phyloP scores from a whole-genome alignment of 1,139 yeast species.

The Yamadazyma mexicana region DNA sequence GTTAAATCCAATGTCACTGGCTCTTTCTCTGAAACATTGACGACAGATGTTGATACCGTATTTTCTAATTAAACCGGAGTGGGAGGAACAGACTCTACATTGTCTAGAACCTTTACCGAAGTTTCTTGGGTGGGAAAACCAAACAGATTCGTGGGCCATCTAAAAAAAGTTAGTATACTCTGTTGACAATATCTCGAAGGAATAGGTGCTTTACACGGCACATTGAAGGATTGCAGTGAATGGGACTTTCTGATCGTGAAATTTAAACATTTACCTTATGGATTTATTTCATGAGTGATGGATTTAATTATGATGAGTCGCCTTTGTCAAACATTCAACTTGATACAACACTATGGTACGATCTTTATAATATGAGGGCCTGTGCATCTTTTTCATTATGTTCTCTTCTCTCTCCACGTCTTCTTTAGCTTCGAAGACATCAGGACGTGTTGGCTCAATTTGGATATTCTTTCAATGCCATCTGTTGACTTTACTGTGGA shows the following conservation, averaged over 20 bases:
- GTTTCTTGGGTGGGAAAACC: constrained; percentile 99
- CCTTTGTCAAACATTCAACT: too few species aligned
- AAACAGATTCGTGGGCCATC: constrained; percentile 99
- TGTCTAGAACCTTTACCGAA: constrained; percentile 99
- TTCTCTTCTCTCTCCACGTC: too few species aligned
- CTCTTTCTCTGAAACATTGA: constrained; percentile 99
- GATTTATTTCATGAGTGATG: too few species aligned
- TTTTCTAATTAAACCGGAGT: constrained; percentile 99
- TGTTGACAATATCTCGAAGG: neutral
- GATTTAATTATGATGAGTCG: too few species aligned
- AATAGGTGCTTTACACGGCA: too few species aligned
- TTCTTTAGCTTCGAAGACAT: neutral
- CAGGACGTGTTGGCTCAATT: neutral
- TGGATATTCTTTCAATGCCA: neutral
- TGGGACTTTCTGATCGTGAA: too few species aligned
- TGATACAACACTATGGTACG: too few species aligned
- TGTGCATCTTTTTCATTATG: too few species aligned
- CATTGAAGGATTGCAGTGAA: too few species aligned
- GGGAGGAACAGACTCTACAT: constrained; percentile 99
- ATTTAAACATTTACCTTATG: too few species aligned
- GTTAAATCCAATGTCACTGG: constrained; percentile 98
- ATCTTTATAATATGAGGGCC: too few species aligned
- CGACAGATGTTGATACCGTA: constrained; percentile 99
- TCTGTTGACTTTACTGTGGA: too few species aligned
- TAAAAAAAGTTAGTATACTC: constrained; percentile 46